A percentile compares a stretch with the other conserved stretches of the same genome.
These are phyloP conservation scores for Apiospora aurea DNA, from an alignment of 2,329 filamentous ascomycete genomes.

Conservation along the genomic window DNA sequence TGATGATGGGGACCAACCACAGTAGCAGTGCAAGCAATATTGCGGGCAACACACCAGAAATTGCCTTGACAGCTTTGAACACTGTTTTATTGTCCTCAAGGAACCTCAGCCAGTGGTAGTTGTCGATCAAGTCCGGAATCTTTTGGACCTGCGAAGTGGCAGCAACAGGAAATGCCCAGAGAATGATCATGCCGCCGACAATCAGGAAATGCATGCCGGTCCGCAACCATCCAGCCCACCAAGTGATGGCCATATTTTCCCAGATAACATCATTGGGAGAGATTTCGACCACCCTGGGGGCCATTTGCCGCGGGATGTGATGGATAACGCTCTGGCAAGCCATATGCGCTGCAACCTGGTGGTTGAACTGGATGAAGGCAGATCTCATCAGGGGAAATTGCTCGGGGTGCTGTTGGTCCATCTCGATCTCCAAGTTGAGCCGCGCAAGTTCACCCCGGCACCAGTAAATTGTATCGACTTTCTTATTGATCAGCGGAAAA, in stretches of 20 bases:
- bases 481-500: slow-evolving; percentile 81
- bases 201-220: slow-evolving; percentile 69
- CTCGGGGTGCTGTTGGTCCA: slow-evolving; percentile 85
- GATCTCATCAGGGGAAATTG: slow-evolving; percentile 93
- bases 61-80: slow-evolving; percentile 65
- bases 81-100: slow-evolving; percentile 66
- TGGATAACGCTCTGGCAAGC: slow-evolving; percentile 92
- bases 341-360: slow-evolving; percentile 98
- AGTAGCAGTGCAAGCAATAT: slow-evolving; percentile 79
- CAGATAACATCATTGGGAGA: slow-evolving; percentile 92
- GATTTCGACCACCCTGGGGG: slow-evolving; percentile 90
- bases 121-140: slow-evolving; percentile 70
- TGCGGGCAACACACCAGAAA: slow-evolving; percentile 89
- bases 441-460: slow-evolving; percentile 86
- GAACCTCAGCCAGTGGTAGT: slow-evolving; percentile 74
- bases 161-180: slow-evolving; percentile 90
- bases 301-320: slow-evolving; percentile 92
- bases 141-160: slow-evolving; percentile 83
- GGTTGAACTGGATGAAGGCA: slow-evolving; percentile 98
- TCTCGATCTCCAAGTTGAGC: slow-evolving; percentile 89
- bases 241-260: slow-evolving; percentile 95
- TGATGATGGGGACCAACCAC: slow-evolving; percentile 79
- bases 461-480: slow-evolving; percentile 94
- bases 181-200: slow-evolving; percentile 78
- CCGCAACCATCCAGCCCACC: slow-evolving; percentile 89